Conservation (phyloP, 306 rosid species). For the Medicago arabica region DNA sequence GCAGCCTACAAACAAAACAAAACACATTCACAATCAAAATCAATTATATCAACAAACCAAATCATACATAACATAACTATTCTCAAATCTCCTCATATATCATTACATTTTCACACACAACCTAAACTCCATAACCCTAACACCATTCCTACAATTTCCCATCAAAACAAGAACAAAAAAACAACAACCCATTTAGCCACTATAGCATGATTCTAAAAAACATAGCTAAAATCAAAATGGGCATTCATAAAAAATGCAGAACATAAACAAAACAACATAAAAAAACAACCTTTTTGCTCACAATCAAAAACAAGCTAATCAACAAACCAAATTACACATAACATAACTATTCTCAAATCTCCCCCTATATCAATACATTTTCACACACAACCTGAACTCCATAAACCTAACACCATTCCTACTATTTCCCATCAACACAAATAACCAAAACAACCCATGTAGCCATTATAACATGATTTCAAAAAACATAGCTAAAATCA, state of each 20-base stretch:
- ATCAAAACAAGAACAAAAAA: neutral
- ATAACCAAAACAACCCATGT: too few relatives aligned
- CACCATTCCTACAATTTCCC: constrained; percentile 17
- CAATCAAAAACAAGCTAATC: neutral
- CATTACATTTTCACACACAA: constrained; percentile 9
- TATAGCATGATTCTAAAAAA: neutral
- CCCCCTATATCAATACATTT: neutral
- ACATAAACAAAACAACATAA: constrained; percentile 11
- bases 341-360: neutral
- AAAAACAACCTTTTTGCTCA: constrained; percentile 73
- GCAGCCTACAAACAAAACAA: constrained; percentile 71
- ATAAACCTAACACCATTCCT: constrained; percentile 4
- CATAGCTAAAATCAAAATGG: constrained; percentile 26
- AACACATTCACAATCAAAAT: constrained; percentile 17
- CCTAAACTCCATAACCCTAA: neutral
- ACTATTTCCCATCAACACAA: constrained; percentile 24
- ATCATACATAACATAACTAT: constrained; percentile 5
- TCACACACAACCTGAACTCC: neutral
- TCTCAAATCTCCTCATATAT: neutral
- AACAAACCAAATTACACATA: constrained; percentile 29
- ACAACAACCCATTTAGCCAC: too few relatives aligned
- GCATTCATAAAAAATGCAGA: constrained; percentile 11
- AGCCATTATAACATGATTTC: neutral
- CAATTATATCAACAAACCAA: constrained; percentile 15
- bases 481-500: neutral